Evolutionary conservation across 2,329 filamentous ascomycete species (phyloP), one percentile per base, ranked within the genome.

Genomic region (Pleurostoma richardsiae): DNA sequence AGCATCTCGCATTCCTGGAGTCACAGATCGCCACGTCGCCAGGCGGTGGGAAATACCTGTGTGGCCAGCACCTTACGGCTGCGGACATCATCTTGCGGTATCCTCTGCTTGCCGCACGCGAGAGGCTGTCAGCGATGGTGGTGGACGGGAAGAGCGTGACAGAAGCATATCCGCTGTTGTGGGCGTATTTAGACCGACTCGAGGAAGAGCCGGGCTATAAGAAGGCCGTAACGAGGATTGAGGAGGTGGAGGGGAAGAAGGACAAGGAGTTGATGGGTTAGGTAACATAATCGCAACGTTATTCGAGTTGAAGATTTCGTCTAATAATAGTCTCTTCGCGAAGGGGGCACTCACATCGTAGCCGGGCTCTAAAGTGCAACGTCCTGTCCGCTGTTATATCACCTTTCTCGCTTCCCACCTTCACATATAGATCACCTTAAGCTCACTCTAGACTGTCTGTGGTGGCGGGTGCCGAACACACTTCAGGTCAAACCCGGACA

Each of bases 41-140:
- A 0, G 48, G 44, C 1, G 67, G 69, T 30, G 54, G 55, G 2
- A 54, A 54, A n/a, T 81, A 76, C 56, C 62, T 81, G 29, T 79
- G 76, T 53, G 74, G 76, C 28, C 56, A 64, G 26, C 55, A 63
- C 39, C 65, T 80, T 43, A 76, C 74, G 3, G 71, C 75, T 1
- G 78, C 74, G 5, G 77, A 79, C 51, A 72, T 80, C 47, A 60
- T 80, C 45, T 61, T 80, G 54, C 77, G 74, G 60, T 80, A 76
- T 60, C 70, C 70, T 10, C 61, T 80, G 47, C 67, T 80, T 43
- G 67, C 67, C 6, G 66, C 66, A 33, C 66, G 68, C 53, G 55
- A 60, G 10, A 62, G 63, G 45, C 61, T 75, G 39, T 61, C 69
- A 29, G 54, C 56, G 0, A 63, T 76, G 49, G 72, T 70, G 5